phyloP scores from a whole-genome alignment of 108 stramenopile species.

The Nitzschia putrida region DNA sequence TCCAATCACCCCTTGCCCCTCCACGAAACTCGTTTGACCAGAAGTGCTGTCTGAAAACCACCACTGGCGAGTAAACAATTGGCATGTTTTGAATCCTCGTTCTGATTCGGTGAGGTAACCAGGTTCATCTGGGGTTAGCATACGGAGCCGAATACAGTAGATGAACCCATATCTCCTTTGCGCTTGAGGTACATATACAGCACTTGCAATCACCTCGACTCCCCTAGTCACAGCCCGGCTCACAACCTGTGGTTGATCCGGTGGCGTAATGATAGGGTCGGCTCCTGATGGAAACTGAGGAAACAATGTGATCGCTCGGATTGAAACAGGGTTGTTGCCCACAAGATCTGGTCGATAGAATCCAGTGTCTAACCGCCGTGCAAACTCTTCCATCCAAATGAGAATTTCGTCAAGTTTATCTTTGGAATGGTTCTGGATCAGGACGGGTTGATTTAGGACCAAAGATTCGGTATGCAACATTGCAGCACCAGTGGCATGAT shows the following conservation, averaged over 20 bases:
- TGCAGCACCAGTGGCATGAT: background rate
- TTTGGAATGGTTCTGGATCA: background rate
- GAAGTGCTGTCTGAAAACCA: constrained; percentile 25
- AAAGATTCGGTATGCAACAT: background rate
- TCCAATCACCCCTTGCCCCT: constrained; percentile 62
- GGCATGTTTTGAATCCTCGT: constrained; percentile 62
- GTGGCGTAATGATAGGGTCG: background rate
- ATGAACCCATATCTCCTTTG: constrained; percentile 27
- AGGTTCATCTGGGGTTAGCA: constrained; percentile 41
- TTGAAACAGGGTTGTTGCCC: constrained; percentile 3
- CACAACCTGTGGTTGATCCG: constrained; percentile 15
- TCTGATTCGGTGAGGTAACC: constrained; percentile 42
- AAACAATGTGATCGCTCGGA: constrained; percentile 12
- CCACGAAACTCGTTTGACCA: constrained; percentile 18
- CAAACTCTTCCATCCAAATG: constrained; percentile 55
- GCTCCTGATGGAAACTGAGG: constrained; percentile 20
- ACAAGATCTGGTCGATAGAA: constrained; percentile 12
- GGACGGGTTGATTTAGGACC: background rate
- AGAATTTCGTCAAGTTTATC: constrained; percentile 38
- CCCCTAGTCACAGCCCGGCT: constrained; percentile 60
- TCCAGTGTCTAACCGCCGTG: constrained; percentile 22
- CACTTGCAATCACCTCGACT: constrained; percentile 57
- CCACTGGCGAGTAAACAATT: constrained; percentile 57
- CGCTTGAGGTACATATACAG: constrained; percentile 30
- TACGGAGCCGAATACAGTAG: constrained; percentile 53